A percentile compares a stretch with the other conserved stretches of the same genome.
phyloP scores from a whole-genome alignment of 805 yeast species.

The Suhomyces faveliae region DNA sequence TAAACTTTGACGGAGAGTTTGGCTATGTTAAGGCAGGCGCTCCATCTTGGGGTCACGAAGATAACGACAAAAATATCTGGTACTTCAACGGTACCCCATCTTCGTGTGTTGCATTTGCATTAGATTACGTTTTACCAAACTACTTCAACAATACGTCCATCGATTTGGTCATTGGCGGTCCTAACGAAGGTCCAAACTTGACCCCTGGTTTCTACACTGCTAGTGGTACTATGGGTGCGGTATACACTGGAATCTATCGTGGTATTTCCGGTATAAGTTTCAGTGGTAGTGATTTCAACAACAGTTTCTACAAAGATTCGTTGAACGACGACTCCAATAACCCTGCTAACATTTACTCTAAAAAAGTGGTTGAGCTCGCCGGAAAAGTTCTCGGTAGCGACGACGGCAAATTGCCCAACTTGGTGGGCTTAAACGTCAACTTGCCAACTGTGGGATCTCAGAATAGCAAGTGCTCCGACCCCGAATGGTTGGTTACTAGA shows the following conservation, averaged over 20 bases:
- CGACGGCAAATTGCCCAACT: conserved; percentile 16
- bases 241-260: conserved; percentile 24
- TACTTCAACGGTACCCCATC: conserved; percentile 30
- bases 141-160: conserved; percentile 19
- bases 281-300: conserved; percentile 25
- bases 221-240: conserved; percentile 27
- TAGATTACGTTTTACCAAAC: conserved; percentile 23
- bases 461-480: conserved; percentile 24
- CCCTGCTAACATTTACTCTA: conserved; percentile 26
- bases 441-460: conserved; percentile 18
- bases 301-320: conserved; percentile 25
- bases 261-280: conserved; percentile 28
- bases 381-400: conserved; percentile 14
- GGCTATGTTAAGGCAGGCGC: conserved; percentile 45
- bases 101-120: conserved; percentile 26
- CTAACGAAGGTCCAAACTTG: conserved; percentile 31
- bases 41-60: conserved; percentile 56
- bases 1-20: conserved; percentile 47
- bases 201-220: conserved; percentile 28
- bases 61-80: conserved; percentile 29
- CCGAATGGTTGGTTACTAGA: conserved; percentile 13
- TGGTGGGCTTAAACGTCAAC: conserved; percentile 26
- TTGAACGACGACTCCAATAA: conserved; percentile 17
- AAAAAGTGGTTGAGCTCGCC: conserved; percentile 24
- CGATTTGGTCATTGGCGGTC: conserved; percentile 28